Evolutionary conservation across 2,329 filamentous ascomycete genomes (phyloP).

Genomic region (Sclerotinia sclerotiorum): DNA sequence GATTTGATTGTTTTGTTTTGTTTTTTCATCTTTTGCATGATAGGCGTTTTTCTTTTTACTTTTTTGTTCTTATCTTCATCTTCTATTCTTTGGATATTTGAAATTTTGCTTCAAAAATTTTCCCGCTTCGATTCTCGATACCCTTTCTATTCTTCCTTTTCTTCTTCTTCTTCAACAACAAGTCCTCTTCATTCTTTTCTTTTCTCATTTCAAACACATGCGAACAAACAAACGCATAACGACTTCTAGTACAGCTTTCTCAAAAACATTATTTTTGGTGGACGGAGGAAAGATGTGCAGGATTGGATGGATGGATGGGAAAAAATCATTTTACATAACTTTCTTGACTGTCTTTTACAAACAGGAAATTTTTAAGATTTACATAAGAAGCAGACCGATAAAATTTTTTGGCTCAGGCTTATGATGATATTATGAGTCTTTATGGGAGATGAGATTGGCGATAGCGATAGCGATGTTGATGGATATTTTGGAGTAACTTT

Average conservation of each 20-base stretch:
- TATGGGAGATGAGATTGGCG: conserved; percentile 15
- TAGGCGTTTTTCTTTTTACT: conserved; percentile 3
- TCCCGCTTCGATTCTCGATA: conserved; percentile 26
- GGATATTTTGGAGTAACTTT: neutral
- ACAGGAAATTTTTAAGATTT: neutral
- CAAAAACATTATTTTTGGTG: conserved; percentile 15
- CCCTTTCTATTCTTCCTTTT: conserved; percentile 27
- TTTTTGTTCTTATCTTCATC: neutral
- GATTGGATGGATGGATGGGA: neutral
- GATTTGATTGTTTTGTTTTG: conserved; percentile 32
- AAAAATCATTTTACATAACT: conserved; percentile 6
- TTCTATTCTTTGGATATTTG: neutral
- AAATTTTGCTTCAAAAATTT: conserved; percentile 16
- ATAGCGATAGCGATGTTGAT: conserved; percentile 11
- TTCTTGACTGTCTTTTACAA: conserved; percentile 20
- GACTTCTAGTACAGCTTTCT: conserved; percentile 13
- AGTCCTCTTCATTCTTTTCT: conserved; percentile 16
- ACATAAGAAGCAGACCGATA: conserved; percentile 14
- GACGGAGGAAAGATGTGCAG: neutral
- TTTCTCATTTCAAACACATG: conserved; percentile 21
- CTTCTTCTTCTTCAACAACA: neutral
- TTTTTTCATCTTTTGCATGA: conserved; percentile 24
- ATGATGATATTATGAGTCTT: conserved; percentile 25
- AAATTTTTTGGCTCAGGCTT: conserved; percentile 15
- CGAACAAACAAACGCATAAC: conserved; percentile 17